Base-by-base conservation (phyloP, 805 yeast genomes). In the Yamadazyma ubonensis region DNA sequence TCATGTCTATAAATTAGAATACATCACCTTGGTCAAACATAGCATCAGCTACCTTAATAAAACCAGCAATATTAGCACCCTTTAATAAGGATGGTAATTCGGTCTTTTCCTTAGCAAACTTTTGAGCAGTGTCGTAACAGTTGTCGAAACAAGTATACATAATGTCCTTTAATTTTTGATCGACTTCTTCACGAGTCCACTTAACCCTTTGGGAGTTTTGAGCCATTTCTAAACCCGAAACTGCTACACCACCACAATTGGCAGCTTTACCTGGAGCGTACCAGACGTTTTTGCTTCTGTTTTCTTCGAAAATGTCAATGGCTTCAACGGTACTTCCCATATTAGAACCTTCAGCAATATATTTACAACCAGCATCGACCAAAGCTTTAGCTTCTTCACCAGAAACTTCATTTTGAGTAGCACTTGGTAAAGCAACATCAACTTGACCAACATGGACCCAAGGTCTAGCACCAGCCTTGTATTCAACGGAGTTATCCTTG, bases 181-280 rank as follows among this genome's bases (percentile, higher is more conserved):
- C 98, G 56, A 91, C 98, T 73, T 87, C 88, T 76, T 89, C 96
- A 45, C 81, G 57, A 49, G 96, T 78, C 97, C 98, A 93, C 53
- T 72, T 69, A 52, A 81, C 79, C 77, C 97, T 86, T 66, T 85
- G 95, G 44, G 97, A 87, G 86, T 91, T 93, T 77, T 91, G 99
- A 51, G 98, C 97, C 99, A 91, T 93, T 78, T 91, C 99, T 53
- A 91, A 79, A 63, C 97, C 98, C 44, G 96, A 88, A 43, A 90
- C 97, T 44, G 96, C 96, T 57, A 91, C 99, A 82, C 99, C 99
- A 75, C 98, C 99, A 75, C 95, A 85, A 82, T 91, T 91, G 60
- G 97, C 91, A 55, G 97, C 97, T 81, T 91, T 91, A 73, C 97
- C 98, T 65, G 97, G 97, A 59, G 96, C 98, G 73, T 90, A 91